Evolutionary conservation across 345 rosid species (phyloP).

Genomic region (Linum lewisii): DNA sequence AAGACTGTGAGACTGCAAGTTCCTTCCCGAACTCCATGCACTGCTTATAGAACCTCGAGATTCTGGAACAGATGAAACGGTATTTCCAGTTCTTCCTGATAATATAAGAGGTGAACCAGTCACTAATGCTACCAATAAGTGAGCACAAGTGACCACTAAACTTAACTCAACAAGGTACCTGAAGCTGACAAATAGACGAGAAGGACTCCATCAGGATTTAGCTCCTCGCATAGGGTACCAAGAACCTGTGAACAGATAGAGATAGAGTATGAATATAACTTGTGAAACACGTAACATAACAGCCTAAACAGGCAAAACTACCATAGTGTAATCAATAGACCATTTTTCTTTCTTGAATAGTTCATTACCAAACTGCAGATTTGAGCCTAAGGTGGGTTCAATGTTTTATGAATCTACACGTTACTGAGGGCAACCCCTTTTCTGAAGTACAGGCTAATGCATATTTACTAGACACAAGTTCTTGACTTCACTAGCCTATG

Average conservation of each 20-base stretch:
- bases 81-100: conserved; percentile 45
- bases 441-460: too few species aligned
- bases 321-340: neutral
- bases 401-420: too few species aligned
- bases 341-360: neutral
- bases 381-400: neutral
- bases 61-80: conserved; percentile 34
- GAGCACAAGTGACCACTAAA: neutral
- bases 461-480: too few species aligned
- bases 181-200: conserved; percentile 84
- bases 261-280: conserved; percentile 3
- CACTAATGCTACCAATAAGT: conserved; percentile 4
- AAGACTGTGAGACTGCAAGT: conserved; percentile 37
- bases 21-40: conserved; percentile 38
- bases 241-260: conserved; percentile 45
- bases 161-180: conserved; percentile 33
- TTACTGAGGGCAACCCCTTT: too few species aligned
- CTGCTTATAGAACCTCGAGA: conserved; percentile 33
- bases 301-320: neutral
- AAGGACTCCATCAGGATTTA: conserved; percentile 70
- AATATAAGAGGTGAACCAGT: conserved; percentile 23
- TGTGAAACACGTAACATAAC: neutral
- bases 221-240: conserved; percentile 82
- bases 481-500: too few species aligned
- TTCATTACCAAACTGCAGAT: neutral